A percentile compares a stretch with the other conserved stretches of the same genome.
Evolutionary conservation across 1,139 yeast species (phyloP).

Genomic region (Yamadazyma membranifaciens): DNA sequence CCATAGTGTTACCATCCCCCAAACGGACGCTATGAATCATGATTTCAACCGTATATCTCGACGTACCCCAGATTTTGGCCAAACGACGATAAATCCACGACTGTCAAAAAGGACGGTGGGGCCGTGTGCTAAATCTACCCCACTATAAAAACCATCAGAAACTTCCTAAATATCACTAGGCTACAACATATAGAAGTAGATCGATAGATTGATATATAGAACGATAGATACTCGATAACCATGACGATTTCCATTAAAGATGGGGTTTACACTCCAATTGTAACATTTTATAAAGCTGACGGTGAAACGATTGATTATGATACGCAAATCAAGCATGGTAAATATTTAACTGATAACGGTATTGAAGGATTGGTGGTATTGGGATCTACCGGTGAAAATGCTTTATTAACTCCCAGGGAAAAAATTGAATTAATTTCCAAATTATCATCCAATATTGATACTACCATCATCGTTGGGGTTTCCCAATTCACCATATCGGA

Average conservation of each 20-base stretch:
- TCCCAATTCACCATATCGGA: conserved; percentile 37
- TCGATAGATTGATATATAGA: too few species aligned
- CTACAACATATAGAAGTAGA: too few species aligned
- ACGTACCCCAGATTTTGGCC: too few species aligned
- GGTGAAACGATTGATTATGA: conserved; percentile 23
- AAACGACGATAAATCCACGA: too few species aligned
- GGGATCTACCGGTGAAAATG: conserved; percentile 44
- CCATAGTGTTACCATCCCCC: too few species aligned
- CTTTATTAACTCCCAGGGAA: conserved; percentile 40
- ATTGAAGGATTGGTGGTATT: conserved; percentile 29
- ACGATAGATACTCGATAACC: too few species aligned
- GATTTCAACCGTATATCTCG: too few species aligned
- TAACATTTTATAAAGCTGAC: conserved; percentile 31
- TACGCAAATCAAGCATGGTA: conserved; percentile 32
- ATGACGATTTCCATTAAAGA: conserved; percentile 2
- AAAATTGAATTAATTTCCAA: conserved; percentile 25
- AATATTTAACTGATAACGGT: conserved; percentile 24
- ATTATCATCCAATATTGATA: not conserved
- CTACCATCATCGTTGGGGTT: conserved; percentile 37
- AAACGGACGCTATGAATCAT: too few species aligned
- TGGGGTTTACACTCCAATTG: conserved; percentile 32
- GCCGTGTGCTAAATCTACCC: too few species aligned
- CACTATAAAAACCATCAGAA: too few species aligned
- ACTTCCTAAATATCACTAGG: too few species aligned
- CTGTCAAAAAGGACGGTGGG: too few species aligned